phyloP scores from a whole-genome alignment of 2,329 filamentous ascomycete species.

The Xylariaceae sp. region DNA sequence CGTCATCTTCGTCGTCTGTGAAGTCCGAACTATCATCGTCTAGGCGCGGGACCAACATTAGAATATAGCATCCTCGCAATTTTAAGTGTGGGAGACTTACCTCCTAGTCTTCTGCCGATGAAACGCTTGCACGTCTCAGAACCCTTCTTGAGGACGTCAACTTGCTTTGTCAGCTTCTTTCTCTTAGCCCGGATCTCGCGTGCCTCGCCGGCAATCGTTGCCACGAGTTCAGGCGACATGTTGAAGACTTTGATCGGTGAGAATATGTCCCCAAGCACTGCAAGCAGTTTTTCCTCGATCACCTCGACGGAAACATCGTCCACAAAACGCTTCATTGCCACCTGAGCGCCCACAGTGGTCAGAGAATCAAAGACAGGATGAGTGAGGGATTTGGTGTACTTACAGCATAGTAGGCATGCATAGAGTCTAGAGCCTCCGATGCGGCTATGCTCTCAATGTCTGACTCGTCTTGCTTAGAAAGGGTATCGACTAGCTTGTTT shows the following conservation, averaged over 20 bases:
- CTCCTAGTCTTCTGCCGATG: conserved; percentile 12
- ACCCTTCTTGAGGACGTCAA: conserved; percentile 35
- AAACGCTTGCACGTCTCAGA: conserved; percentile 37
- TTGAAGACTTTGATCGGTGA: conserved; percentile 35
- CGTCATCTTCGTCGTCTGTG: background rate
- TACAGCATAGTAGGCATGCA: conserved; percentile 36
- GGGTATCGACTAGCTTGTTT: conserved; percentile 18
- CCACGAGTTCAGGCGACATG: conserved; percentile 35
- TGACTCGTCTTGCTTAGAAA: conserved; percentile 17
- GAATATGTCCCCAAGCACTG: conserved; percentile 34
- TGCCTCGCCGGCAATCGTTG: conserved; percentile 38
- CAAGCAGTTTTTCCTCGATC: conserved; percentile 38
- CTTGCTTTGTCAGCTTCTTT: conserved; percentile 34
- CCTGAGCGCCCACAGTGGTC: conserved; percentile 26
- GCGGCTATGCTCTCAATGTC: conserved; percentile 28
- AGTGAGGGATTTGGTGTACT: conserved; percentile 1
- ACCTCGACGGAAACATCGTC: conserved; percentile 41
- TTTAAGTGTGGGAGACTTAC: conserved; percentile 6
- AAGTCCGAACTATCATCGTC: conserved; percentile 5
- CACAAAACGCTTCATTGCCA: conserved; percentile 41
- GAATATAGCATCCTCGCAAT: background rate
- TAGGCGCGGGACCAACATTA: background rate
- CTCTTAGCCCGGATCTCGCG: conserved; percentile 34
- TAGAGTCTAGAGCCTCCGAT: conserved; percentile 31
- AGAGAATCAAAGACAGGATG: background rate